These are phyloP conservation scores for Lichtheimia corymbifera DNA, from an alignment of 371 early-diverging fungal genomes.

Conservation along the genomic window DNA sequence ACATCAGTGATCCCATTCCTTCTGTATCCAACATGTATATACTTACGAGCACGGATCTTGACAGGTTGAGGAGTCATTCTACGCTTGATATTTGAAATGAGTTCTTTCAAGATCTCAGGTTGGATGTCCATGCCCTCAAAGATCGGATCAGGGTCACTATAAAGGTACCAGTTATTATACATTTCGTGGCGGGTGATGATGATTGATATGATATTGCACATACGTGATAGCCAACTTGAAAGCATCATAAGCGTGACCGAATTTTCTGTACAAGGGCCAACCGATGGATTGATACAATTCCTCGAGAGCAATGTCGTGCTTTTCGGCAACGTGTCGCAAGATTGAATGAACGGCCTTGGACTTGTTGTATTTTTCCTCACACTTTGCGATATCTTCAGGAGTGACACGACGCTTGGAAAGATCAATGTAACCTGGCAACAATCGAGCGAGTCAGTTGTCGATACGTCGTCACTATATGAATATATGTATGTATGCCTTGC, in stretches of 20 bases:
- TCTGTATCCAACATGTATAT: too few relatives aligned
- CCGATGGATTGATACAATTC: conserved; percentile 90
- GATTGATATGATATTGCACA: neutral
- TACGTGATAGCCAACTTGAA: conserved; percentile 93
- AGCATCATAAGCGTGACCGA: conserved; percentile 97
- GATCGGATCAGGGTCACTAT: conserved; percentile 89
- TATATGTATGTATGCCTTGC: conserved; percentile 31
- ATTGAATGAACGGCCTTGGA: conserved; percentile 92
- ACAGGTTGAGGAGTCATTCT: conserved; percentile 95
- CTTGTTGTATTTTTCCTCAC: conserved; percentile 96
- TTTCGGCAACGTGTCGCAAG: conserved; percentile 92
- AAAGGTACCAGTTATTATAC: neutral
- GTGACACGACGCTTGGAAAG: conserved; percentile 97
- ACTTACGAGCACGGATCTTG: conserved; percentile 91
- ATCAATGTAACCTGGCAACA: conserved; percentile 92
- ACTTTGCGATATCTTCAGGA: conserved; percentile 94
- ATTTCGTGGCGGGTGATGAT: too few relatives aligned
- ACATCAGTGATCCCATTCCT: neutral
- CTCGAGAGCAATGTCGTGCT: conserved; percentile 78
- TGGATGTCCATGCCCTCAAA: conserved; percentile 80
- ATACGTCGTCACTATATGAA: too few relatives aligned
- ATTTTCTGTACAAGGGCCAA: conserved; percentile 98
- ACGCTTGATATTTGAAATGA: conserved; percentile 84
- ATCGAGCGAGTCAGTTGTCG: too few relatives aligned
- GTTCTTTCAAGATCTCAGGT: conserved; percentile 69